Evolutionary conservation across 768 basidiomycete species (phyloP), one percentile per base, ranked within the genome.

Genomic region (Coprinopsis sp.): DNA sequence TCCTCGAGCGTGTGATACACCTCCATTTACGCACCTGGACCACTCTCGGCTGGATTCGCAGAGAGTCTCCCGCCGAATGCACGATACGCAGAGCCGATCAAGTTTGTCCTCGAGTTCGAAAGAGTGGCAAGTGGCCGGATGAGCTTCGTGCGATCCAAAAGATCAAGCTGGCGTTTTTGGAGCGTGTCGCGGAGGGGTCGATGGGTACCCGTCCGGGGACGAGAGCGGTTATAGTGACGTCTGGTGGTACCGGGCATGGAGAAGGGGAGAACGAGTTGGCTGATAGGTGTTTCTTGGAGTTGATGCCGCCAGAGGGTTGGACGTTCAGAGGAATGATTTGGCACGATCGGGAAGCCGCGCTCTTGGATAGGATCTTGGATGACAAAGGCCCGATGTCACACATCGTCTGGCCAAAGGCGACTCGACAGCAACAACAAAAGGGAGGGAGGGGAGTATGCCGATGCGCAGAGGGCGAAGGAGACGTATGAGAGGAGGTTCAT

Each of bases 81-180:
- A 8, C 77, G 79, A 8, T 87, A 84, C 58, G 60, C 84, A 11
- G 78, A 84, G 0, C 73, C 78, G 2, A 86, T 92, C 52, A 78
- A 87, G 12, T 68, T 92, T 38, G 62, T 92, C 21, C 64, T 98
- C 25, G 87, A 94, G 62, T 96, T 97, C 57, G 95, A 98, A 61
- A 87, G 85, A 51, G 95, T 92, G 0, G 85, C 0, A 79, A 79
- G 51, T 99, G 96, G 96, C 95, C 96, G 0, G 94, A 98, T 57
- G 92, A 98, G 53, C 74, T 98, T 3, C 75, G 72, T 14, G 92
- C 93, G 0, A 87, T 97, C 38, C 95, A 96, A 62, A 91, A 91
- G 52, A 84, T 92, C 64, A 98, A 98, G 63, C 70, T 95, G 1
- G 95, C 94, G 0, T 87, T 98, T 60, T 80, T 97, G 51, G 89